Percentiles rank a stretch among this genome's conserved stretches.
Conservation (phyloP, 2,329 filamentous ascomycete genomes). For the Lecanicillium sp. region DNA sequence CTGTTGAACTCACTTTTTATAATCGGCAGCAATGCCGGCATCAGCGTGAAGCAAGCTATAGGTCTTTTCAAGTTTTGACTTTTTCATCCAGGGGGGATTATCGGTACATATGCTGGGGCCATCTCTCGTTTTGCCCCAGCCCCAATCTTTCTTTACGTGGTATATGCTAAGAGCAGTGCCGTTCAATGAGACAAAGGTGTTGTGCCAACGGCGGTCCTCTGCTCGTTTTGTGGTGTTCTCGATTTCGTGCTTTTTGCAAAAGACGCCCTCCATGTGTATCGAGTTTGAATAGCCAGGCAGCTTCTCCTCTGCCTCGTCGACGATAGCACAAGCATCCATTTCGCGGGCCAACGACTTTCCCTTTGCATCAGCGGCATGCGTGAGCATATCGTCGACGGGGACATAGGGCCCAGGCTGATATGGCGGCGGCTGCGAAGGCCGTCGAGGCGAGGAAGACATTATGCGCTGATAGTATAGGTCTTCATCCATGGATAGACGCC, state of each 20-base stretch:
- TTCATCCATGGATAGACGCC: slow-evolving; percentile 46
- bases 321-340: background rate
- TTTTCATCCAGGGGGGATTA: slow-evolving; percentile 42
- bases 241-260: slow-evolving; percentile 58
- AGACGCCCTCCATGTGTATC: slow-evolving; percentile 47
- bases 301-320: slow-evolving; percentile 32
- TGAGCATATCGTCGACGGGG: background rate
- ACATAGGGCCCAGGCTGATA: slow-evolving; percentile 26
- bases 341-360: background rate
- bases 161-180: slow-evolving; percentile 63
- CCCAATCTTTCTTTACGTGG: slow-evolving; percentile 50
- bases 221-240: slow-evolving; percentile 55
- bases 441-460: slow-evolving; percentile 35
- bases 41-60: slow-evolving; percentile 70
- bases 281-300: slow-evolving; percentile 50
- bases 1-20: slow-evolving; percentile 48
- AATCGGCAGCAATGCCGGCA: slow-evolving; percentile 65
- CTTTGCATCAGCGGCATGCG: background rate
- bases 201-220: slow-evolving; percentile 54
- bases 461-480: slow-evolving; percentile 44
- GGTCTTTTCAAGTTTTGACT: slow-evolving; percentile 50
- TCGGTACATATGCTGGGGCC: slow-evolving; percentile 41
- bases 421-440: slow-evolving; percentile 38
- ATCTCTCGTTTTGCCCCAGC: slow-evolving; percentile 37
- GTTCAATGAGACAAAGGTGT: slow-evolving; percentile 53